A percentile compares a stretch with the other conserved stretches of the same genome.
Evolutionary conservation across 2,329 filamentous ascomycete species (phyloP).

Genomic region (Sporothrix brasiliensis): DNA sequence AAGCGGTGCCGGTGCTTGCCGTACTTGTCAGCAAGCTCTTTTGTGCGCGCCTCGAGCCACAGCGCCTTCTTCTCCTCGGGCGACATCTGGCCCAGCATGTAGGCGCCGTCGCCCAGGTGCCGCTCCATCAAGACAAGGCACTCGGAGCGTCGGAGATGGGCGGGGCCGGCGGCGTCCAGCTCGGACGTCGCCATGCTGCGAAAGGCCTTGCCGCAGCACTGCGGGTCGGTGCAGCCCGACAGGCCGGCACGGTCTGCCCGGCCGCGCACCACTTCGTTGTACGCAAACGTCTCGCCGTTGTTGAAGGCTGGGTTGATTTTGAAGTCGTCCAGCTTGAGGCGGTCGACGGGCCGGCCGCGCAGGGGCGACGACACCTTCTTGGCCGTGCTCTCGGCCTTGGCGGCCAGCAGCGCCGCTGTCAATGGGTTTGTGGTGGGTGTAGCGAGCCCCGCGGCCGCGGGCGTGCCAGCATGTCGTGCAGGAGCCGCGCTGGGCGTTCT

Average conservation of each 20-base stretch:
- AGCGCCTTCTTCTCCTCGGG: constrained; percentile 64
- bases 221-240: constrained; percentile 71
- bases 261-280: constrained; percentile 71
- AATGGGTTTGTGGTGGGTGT: neutral
- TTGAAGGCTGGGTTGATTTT: constrained; percentile 76
- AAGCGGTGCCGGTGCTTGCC: constrained; percentile 79
- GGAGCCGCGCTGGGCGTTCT: neutral
- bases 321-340: constrained; percentile 72
- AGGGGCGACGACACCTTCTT: constrained; percentile 44
- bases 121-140: constrained; percentile 58
- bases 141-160: constrained; percentile 43
- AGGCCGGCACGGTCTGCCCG: constrained; percentile 70
- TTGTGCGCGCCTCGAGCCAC: constrained; percentile 74
- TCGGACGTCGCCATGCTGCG: constrained; percentile 64
- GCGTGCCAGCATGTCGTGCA: neutral
- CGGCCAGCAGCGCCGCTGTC: constrained; percentile 16
- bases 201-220: constrained; percentile 76
- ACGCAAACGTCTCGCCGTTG: constrained; percentile 72
- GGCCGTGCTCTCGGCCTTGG: constrained; percentile 20
- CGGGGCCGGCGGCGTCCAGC: constrained; percentile 45
- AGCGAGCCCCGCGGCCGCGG: neutral
- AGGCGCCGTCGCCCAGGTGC: constrained; percentile 61
- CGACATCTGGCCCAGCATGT: constrained; percentile 61
- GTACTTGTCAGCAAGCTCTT: constrained; percentile 70
- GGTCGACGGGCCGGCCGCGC: constrained; percentile 59